Percentiles rank a stretch among this genome's conserved stretches.
These are phyloP conservation scores for Xylariaceae sp. DNA, from an alignment of 2,329 filamentous ascomycete genomes.

Conservation along the genomic window DNA sequence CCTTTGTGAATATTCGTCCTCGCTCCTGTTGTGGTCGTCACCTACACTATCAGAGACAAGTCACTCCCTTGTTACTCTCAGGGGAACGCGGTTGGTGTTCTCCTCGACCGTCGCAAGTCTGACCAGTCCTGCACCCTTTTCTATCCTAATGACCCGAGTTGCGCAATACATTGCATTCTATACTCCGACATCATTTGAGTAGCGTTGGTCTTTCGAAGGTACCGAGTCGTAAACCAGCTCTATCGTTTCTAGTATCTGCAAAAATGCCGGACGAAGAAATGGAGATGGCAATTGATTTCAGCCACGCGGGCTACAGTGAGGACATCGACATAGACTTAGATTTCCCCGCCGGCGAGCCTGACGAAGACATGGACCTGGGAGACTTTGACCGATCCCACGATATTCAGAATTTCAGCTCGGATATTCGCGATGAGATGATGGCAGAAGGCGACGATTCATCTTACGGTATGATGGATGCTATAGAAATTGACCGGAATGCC, in stretches of 20 bases:
- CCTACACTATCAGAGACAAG: no score
- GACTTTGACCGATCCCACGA: constrained; percentile 30
- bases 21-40: neutral
- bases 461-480: constrained; percentile 33
- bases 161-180: constrained; percentile 1
- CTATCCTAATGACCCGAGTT: constrained; percentile 6
- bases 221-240: neutral
- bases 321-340: constrained; percentile 35
- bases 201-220: neutral
- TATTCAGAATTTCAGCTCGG: constrained; percentile 30
- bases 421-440: constrained; percentile 33
- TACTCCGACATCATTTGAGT: constrained; percentile 2
- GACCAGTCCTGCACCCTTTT: neutral
- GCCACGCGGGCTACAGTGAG: constrained; percentile 27
- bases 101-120: neutral
- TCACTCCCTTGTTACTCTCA: no score
- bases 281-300: constrained; percentile 33
- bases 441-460: constrained; percentile 32
- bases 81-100: neutral
- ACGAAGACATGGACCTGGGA: constrained; percentile 32
- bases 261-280: constrained; percentile 33
- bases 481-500: constrained; percentile 28
- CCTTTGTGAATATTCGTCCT: neutral
- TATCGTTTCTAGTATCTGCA: constrained; percentile 7
- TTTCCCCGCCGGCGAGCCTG: constrained; percentile 28